A percentile compares a stretch with the other conserved stretches of the same genome.
These are phyloP conservation scores for Pholiota adiposa DNA, from an alignment of 1,284 basidiomycete genomes.

Conservation along the genomic window DNA sequence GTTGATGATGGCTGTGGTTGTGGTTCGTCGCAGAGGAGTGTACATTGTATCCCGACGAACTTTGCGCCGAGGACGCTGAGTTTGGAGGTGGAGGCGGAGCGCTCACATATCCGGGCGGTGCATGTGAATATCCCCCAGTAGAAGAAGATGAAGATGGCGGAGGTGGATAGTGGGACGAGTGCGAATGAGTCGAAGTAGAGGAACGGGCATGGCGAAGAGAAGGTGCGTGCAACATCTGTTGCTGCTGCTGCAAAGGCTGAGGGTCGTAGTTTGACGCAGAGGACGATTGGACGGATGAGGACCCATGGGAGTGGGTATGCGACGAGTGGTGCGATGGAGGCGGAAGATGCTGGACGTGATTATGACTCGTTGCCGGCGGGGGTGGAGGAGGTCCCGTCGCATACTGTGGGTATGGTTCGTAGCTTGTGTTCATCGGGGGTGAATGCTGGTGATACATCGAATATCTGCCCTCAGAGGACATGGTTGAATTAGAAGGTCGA, in stretches of 20 bases:
- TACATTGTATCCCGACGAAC: conserved; percentile 13
- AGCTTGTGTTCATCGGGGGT: conserved; percentile 42
- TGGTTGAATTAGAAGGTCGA: conserved; percentile 24
- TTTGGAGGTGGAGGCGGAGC: conserved; percentile 13
- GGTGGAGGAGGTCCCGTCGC: conserved; percentile 21
- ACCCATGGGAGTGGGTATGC: conserved; percentile 21
- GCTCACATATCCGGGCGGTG: conserved; percentile 16
- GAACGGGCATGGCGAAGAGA: conserved; percentile 24
- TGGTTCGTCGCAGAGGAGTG: conserved; percentile 14
- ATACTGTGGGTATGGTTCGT: conserved; percentile 41
- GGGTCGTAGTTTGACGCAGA: conserved; percentile 23
- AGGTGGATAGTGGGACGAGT: conserved; percentile 20
- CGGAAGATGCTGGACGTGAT: conserved; percentile 19
- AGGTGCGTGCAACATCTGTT: conserved; percentile 23
- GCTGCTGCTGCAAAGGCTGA: conserved; percentile 24
- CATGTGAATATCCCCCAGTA: conserved; percentile 15
- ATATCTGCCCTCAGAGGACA: conserved; percentile 62
- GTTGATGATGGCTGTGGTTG: conserved; percentile 15
- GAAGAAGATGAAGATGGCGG: conserved; percentile 18
- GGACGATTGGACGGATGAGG: conserved; percentile 22
- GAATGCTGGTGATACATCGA: conserved; percentile 53
- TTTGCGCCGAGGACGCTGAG: conserved; percentile 11
- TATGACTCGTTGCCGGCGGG: conserved; percentile 8
- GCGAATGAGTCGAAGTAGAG: conserved; percentile 23
- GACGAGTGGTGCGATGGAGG: conserved; percentile 20